These are phyloP conservation scores for Lecanicillium sp. DNA, from an alignment of 2,329 filamentous ascomycete genomes.

Conservation along the genomic window DNA sequence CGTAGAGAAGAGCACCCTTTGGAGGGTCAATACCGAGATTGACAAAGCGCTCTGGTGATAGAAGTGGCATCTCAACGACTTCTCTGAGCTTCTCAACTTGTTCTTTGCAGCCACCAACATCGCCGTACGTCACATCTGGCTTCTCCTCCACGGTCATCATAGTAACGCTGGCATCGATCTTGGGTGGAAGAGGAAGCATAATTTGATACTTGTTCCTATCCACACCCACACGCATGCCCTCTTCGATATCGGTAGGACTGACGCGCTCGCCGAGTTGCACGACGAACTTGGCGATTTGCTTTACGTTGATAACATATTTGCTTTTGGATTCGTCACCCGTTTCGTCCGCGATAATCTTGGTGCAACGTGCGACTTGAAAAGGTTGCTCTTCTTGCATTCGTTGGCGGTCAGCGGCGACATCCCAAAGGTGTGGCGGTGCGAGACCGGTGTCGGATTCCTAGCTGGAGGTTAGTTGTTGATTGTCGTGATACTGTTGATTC, in stretches of 20 bases:
- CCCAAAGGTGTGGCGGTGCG: slow-evolving; percentile 96
- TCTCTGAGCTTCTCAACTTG: slow-evolving; percentile 98
- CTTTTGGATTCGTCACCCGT: slow-evolving; percentile 90
- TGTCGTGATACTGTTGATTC: slow-evolving; percentile 10
- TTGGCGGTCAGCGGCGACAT: slow-evolving; percentile 94
- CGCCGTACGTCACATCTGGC: slow-evolving; percentile 96
- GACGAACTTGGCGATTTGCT: slow-evolving; percentile 99
- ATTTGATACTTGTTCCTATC: slow-evolving; percentile 99
- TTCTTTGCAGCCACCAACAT: slow-evolving; percentile 98
- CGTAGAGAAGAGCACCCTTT: slow-evolving; percentile 93
- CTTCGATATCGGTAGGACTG: slow-evolving; percentile 96
- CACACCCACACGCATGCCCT: slow-evolving; percentile 97
- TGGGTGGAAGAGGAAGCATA: slow-evolving; percentile 86
- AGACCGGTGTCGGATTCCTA: slow-evolving; percentile 98
- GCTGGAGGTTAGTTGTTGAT: slow-evolving; percentile 10
- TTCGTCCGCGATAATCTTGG: slow-evolving; percentile 97
- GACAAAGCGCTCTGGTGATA: slow-evolving; percentile 95
- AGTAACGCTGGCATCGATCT: slow-evolving; percentile 97
- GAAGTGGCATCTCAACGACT: slow-evolving; percentile 95
- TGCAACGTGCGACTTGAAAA: slow-evolving; percentile 93
- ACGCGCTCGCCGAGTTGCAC: slow-evolving; percentile 96
- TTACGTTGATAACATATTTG: slow-evolving; percentile 99
- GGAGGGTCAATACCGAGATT: slow-evolving; percentile 98
- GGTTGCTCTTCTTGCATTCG: slow-evolving; percentile 98
- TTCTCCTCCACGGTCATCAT: slow-evolving; percentile 99